Base-by-base conservation (phyloP, 2,329 filamentous ascomycete species). In the Aureobasidium sp. region DNA sequence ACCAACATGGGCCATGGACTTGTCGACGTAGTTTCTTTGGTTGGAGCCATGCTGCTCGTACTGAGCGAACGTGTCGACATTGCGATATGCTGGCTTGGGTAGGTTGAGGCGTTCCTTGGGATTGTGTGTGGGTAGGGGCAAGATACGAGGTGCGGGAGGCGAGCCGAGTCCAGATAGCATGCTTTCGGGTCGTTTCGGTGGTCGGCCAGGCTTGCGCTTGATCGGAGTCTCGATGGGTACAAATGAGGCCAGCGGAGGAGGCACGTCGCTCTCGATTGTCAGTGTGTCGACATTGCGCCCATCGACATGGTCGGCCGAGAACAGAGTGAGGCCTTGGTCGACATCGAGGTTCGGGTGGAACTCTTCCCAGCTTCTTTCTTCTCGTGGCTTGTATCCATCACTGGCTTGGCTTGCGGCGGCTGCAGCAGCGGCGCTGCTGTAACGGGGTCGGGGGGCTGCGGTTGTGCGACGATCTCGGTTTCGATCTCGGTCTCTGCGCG, bases 321-420 rank as follows among this genome's bases (percentile, higher is more conserved):
- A 92, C 2, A 96, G 79, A 66, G 87, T 84, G 65, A 96, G 87
- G 4, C 83, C 84, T 13, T 82, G 82, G 60, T 96, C 90, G 51
- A 96, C 91, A 75, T 97, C 92, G 57, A 99, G 83, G 68, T 96
- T 90, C 0, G 90, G 91, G 73, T 99, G 94, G 65, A 97, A 97
- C 72, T 99, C 94, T 69, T 96, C 92, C 91, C 93, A 99, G 57
- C 90, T 90, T 64, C 93, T 86, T 77, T 99, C 94, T 75, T 99
- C 94, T 69, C 94, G 83, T 33, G 94, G 94, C 73, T 99, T 99
- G 75, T 97, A 97, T 54, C 93, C 92, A 77, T 97, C 94, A 68
- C 86, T 92, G 70, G 96, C 91, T 66, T 90, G 89, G 62, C 94
- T 88, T 4, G 89, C 88, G 6, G 90, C 91, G 54, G 92, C 90